These are phyloP conservation scores for Fraxinus baroniana DNA, from an alignment of 305 asterid genomes.

Conservation along the genomic window DNA sequence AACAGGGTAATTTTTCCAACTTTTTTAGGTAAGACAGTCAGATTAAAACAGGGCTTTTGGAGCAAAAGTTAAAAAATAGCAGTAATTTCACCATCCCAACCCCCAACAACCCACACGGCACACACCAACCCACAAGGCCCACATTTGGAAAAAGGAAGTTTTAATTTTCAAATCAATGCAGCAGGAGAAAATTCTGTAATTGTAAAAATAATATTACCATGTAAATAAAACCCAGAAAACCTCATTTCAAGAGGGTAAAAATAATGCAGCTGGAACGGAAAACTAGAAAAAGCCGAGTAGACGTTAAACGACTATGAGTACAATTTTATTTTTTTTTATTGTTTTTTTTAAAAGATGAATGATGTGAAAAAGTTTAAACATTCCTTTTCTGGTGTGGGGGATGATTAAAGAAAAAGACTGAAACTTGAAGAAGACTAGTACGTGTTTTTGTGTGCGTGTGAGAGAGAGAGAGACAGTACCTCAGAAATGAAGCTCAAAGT, in stretches of 20 bases:
- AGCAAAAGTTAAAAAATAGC: not conserved
- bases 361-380: not conserved
- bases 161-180: not conserved
- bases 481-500: slow-evolving; percentile 1
- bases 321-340: too few species aligned
- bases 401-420: not conserved
- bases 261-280: not conserved
- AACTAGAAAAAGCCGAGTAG: not conserved
- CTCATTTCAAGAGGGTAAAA: not conserved
- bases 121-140: not conserved
- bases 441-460: not conserved
- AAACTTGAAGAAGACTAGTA: slow-evolving; percentile 1
- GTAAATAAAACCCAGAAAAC: not conserved
- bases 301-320: too few species aligned
- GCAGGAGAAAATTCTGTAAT: not conserved
- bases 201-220: not conserved
- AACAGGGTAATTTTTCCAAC: not conserved
- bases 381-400: not conserved
- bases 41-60: not conserved
- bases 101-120: not conserved
- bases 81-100: slow-evolving; percentile 1
- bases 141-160: not conserved
- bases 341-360: not conserved
- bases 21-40: not conserved
- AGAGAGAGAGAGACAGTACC: not conserved